Conservation (phyloP, 176 grass and related monocot genomes). For the Aegilops speltoides region DNA sequence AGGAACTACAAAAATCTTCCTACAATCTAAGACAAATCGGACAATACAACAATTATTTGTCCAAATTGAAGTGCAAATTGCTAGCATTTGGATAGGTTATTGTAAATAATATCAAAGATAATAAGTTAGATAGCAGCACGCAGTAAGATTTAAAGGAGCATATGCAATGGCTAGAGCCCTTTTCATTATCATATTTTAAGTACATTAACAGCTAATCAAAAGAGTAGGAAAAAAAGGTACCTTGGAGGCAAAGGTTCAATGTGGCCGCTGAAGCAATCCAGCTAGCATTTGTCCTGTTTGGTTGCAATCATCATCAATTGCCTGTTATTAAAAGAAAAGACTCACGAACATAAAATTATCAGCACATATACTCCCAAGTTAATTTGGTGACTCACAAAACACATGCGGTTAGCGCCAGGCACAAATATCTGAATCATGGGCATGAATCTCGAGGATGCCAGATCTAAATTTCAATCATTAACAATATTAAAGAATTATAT, state of each 20-base stretch:
- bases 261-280: conserved; percentile 72
- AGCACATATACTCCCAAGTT: neutral
- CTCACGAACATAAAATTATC: neutral
- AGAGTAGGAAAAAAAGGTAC: conserved; percentile 18
- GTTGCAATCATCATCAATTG: conserved; percentile 90
- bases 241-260: conserved; percentile 91
- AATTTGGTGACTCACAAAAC: neutral
- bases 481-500: too few relatives aligned
- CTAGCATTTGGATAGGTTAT: too few relatives aligned
- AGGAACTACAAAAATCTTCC: too few relatives aligned
- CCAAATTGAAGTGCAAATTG: too few relatives aligned
- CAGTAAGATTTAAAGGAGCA: neutral
- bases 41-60: too few relatives aligned
- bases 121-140: too few relatives aligned
- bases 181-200: neutral
- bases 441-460: too few relatives aligned
- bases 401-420: too few relatives aligned
- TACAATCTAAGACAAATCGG: too few relatives aligned
- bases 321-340: conserved; percentile 33
- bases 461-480: too few relatives aligned
- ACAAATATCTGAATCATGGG: too few relatives aligned
- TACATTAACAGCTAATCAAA: neutral
- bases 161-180: neutral
- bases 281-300: conserved; percentile 86
- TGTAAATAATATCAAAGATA: too few relatives aligned